A percentile compares a stretch with the other conserved stretches of the same genome.
These are phyloP conservation scores for Cyberlindnera xishuangbannaensis DNA, from an alignment of 805 yeast species.

Conservation along the genomic window DNA sequence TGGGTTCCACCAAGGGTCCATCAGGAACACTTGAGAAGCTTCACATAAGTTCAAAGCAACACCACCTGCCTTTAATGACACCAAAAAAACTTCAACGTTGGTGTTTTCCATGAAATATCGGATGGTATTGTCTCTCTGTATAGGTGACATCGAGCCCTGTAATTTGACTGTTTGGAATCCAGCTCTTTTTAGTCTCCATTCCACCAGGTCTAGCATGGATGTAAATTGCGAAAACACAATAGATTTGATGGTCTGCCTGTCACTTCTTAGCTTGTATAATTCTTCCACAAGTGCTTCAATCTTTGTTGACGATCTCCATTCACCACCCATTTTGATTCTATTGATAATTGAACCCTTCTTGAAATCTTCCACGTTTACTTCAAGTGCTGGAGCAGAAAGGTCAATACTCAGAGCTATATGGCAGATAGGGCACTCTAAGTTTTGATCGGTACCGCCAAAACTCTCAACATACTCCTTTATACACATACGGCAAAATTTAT, in stretches of 20 bases:
- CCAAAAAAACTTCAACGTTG: conserved; percentile 87
- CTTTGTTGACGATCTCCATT: conserved; percentile 93
- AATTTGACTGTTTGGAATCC: conserved; percentile 92
- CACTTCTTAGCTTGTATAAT: conserved; percentile 78
- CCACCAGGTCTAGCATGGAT: conserved; percentile 91
- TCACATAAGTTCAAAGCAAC: conserved; percentile 95
- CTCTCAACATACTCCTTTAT: conserved; percentile 85
- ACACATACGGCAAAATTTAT: conserved; percentile 89
- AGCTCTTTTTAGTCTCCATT: conserved; percentile 91
- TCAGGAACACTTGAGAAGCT: conserved; percentile 90
- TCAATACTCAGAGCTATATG: conserved; percentile 92
- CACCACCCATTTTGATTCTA: conserved; percentile 79
- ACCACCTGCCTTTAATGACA: conserved; percentile 97
- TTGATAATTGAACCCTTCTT: conserved; percentile 73
- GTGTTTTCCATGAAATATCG: conserved; percentile 90
- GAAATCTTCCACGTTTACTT: conserved; percentile 48
- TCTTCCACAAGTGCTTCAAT: conserved; percentile 96
- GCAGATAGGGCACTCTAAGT: conserved; percentile 90
- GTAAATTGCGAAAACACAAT: conserved; percentile 98
- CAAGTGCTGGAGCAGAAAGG: conserved; percentile 77
- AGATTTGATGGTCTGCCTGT: conserved; percentile 83
- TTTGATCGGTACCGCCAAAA: conserved; percentile 51
- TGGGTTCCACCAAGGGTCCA: conserved; percentile 99
- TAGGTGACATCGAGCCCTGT: conserved; percentile 96
- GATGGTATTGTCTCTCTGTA: conserved; percentile 88